phyloP scores from a whole-genome alignment of 805 yeast species.

The Cyberlindnera veronae region DNA sequence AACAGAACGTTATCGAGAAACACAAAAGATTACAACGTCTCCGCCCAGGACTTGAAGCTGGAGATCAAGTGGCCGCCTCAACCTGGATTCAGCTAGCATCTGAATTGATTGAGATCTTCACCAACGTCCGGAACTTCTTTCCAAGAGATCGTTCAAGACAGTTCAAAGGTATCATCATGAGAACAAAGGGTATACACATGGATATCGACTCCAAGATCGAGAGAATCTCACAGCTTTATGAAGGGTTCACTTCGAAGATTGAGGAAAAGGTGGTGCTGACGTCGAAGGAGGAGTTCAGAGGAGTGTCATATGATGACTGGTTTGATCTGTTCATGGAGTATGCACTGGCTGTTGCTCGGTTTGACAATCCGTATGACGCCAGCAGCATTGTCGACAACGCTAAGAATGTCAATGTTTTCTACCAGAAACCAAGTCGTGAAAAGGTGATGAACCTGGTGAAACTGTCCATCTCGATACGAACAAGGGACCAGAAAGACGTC shows the following conservation, averaged over 20 bases:
- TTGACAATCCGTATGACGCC: constrained; percentile 60
- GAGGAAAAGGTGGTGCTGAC: constrained; percentile 42
- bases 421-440: constrained; percentile 57
- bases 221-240: constrained; percentile 61
- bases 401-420: constrained; percentile 72
- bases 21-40: constrained; percentile 53
- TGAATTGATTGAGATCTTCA: constrained; percentile 79
- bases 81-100: constrained; percentile 85
- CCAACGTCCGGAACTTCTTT: constrained; percentile 72
- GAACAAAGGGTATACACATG: constrained; percentile 57
- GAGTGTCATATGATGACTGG: constrained; percentile 78
- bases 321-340: constrained; percentile 78
- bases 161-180: constrained; percentile 63
- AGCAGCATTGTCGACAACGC: constrained; percentile 70
- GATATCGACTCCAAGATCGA: constrained; percentile 72
- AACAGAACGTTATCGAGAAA: constrained; percentile 52
- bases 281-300: constrained; percentile 63
- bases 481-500: constrained; percentile 51
- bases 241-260: constrained; percentile 43
- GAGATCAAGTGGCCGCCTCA: constrained; percentile 57
- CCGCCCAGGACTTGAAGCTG: constrained; percentile 42
- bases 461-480: constrained; percentile 51
- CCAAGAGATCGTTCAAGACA: constrained; percentile 69
- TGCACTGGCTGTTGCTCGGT: constrained; percentile 62
- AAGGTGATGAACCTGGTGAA: constrained; percentile 61